These are phyloP conservation scores for Graphiopsis chlorocephala DNA, from an alignment of 2,329 filamentous ascomycete species.

Conservation along the genomic window DNA sequence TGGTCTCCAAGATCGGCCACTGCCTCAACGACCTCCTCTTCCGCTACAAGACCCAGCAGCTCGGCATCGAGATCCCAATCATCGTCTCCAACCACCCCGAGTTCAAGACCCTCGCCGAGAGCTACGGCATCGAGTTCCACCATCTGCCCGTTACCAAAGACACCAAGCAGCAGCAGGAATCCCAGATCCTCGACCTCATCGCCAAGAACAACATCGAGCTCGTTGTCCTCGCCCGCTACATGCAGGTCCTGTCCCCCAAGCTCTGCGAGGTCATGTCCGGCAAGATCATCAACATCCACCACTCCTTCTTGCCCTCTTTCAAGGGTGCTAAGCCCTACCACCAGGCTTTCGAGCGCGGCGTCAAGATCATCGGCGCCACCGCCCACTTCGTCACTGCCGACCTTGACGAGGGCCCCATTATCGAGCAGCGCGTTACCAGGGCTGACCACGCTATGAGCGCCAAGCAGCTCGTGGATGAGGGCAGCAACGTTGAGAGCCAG, in stretches of 20 bases:
- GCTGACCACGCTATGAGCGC: slow-evolving; percentile 75
- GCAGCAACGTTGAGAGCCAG: slow-evolving; percentile 80
- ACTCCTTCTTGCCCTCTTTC: slow-evolving; percentile 81
- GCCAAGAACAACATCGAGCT: slow-evolving; percentile 69
- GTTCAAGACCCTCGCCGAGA: slow-evolving; percentile 64
- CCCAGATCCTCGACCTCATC: slow-evolving; percentile 67
- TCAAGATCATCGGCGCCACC: slow-evolving; percentile 85
- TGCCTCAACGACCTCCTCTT: slow-evolving; percentile 82
- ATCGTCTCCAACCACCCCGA: slow-evolving; percentile 83
- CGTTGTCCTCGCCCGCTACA: slow-evolving; percentile 78
- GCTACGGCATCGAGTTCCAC: slow-evolving; percentile 75
- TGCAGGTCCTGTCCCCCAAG: slow-evolving; percentile 76
- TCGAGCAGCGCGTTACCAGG: slow-evolving; percentile 75
- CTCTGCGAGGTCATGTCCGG: slow-evolving; percentile 78
- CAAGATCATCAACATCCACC: slow-evolving; percentile 89
- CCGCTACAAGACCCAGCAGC: slow-evolving; percentile 70
- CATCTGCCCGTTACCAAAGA: slow-evolving; percentile 77
- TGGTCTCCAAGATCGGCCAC: slow-evolving; percentile 87
- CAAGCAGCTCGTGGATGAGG: slow-evolving; percentile 74
- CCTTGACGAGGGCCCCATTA: slow-evolving; percentile 82
- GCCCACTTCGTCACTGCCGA: slow-evolving; percentile 85
- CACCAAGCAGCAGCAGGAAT: slow-evolving; percentile 73
- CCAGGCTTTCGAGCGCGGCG: slow-evolving; percentile 79
- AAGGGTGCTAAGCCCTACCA: slow-evolving; percentile 88
- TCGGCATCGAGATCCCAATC: slow-evolving; percentile 71